These are phyloP conservation scores for Selaginella moellendorffii DNA, from an alignment of 75 land plant species.

Conservation along the genomic window DNA sequence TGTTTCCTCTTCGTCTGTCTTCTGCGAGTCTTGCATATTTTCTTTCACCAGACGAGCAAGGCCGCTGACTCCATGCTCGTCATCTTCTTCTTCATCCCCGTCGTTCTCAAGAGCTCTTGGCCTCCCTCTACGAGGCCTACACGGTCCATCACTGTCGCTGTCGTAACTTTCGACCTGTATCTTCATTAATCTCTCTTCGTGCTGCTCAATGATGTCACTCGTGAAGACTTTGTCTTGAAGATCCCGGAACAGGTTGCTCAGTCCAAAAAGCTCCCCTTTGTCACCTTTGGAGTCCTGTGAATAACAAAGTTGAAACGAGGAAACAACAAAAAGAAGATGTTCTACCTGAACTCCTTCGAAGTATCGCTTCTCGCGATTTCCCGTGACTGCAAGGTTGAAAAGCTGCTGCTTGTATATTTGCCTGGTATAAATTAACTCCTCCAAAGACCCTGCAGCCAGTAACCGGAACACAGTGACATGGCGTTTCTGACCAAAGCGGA, in stretches of 20 bases:
- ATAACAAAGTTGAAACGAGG: background rate
- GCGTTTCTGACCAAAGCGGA: constrained; percentile 83
- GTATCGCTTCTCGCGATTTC: constrained; percentile 82
- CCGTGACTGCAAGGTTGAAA: constrained; percentile 87
- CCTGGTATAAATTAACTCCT: constrained; percentile 82
- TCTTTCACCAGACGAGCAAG: constrained; percentile 5
- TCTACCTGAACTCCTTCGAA: constrained; percentile 96
- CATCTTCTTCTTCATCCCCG: constrained; percentile 1
- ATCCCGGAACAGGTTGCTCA: constrained; percentile 74
- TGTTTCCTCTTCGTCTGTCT: background rate
- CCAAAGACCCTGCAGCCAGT: constrained; percentile 88
- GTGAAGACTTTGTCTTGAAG: constrained; percentile 78
- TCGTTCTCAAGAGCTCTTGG: constrained; percentile 1
- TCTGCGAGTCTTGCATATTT: too few species aligned
- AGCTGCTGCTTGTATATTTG: constrained; percentile 93
- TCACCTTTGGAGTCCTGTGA: constrained; percentile 74
- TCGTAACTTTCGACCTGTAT: background rate
- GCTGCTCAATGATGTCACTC: constrained; percentile 76
- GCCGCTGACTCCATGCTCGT: background rate
- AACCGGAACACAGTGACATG: constrained; percentile 85
- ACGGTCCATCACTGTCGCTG: background rate
- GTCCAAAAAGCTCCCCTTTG: constrained; percentile 93
- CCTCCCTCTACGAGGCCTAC: background rate
- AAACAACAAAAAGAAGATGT: background rate
- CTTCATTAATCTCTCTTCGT: constrained; percentile 28